Evolutionary conservation across 2,329 filamentous ascomycete genomes (phyloP).

Genomic region (Teratosphaeria destructans): DNA sequence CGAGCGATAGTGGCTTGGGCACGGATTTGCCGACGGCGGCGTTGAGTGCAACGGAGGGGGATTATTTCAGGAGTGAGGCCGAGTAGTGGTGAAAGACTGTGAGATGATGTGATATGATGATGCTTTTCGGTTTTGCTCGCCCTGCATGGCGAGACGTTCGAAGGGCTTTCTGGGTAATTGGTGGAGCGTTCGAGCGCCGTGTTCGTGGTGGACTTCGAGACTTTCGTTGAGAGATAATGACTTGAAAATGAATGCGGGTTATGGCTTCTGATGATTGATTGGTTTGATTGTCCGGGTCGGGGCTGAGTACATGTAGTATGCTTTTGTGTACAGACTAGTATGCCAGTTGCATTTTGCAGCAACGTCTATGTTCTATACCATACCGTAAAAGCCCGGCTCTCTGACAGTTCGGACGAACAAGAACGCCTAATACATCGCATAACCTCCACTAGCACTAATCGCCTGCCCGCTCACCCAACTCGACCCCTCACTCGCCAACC

Average conservation of each 20-base stretch:
- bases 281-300: neutral
- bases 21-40: conserved; percentile 27
- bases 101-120: neutral
- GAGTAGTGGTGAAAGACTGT: neutral
- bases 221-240: neutral
- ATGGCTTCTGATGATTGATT: neutral
- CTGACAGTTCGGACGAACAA: neutral
- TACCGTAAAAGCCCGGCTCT: neutral
- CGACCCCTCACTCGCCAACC: conserved; percentile 35
- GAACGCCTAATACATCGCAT: conserved; percentile 10
- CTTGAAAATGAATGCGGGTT: neutral
- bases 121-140: neutral
- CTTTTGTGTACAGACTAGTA: conserved; percentile 1
- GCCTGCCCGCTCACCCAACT: conserved; percentile 38
- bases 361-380: neutral
- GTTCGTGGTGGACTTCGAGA: neutral
- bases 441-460: conserved; percentile 45
- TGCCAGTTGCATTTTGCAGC: neutral
- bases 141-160: neutral
- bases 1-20: conserved; percentile 30
- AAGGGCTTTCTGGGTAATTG: neutral
- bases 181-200: conserved; percentile 1
- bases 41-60: conserved; percentile 10
- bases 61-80: conserved; percentile 8
- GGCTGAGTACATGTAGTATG: neutral